A percentile compares a stretch with the other conserved stretches of the same genome.
Conservation (phyloP, 768 basidiomycete species). For the Suillus plorans region DNA sequence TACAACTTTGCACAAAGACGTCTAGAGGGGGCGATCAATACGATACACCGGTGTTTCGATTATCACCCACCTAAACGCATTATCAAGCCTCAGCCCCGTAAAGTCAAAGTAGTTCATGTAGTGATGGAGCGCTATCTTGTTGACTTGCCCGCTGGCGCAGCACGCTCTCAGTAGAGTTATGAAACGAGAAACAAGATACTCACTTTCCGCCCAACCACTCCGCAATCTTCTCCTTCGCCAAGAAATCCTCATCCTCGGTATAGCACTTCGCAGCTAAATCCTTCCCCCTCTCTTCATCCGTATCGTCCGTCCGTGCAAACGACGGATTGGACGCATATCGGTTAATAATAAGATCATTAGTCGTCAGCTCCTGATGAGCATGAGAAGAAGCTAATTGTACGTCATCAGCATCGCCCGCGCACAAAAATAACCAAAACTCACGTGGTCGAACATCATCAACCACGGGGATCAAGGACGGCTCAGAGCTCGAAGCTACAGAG, state of each 20-base stretch:
- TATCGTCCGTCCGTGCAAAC: constrained; percentile 47
- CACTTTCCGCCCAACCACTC: constrained; percentile 94
- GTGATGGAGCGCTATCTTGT: constrained; percentile 68
- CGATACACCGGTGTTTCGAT: not conserved
- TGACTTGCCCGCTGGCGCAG: constrained; percentile 62
- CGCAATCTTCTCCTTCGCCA: constrained; percentile 89
- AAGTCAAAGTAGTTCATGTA: constrained; percentile 95
- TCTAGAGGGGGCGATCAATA: constrained; percentile 36
- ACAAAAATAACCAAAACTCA: constrained; percentile 34
- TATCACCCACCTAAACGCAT: constrained; percentile 75
- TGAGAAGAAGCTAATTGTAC: constrained; percentile 28
- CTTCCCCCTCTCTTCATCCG: constrained; percentile 63
- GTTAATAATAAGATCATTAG: constrained; percentile 47
- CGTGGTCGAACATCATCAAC: constrained; percentile 50
- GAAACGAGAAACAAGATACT: constrained; percentile 38
- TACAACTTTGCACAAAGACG: constrained; percentile 89
- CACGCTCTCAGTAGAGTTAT: constrained; percentile 5
- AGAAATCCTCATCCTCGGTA: constrained; percentile 81
- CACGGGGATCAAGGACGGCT: constrained; percentile 70
- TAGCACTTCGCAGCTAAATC: constrained; percentile 79
- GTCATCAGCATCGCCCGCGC: constrained; percentile 15
- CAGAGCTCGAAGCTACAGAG: constrained; percentile 74
- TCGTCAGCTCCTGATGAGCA: constrained; percentile 53
- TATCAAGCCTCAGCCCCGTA: constrained; percentile 73
- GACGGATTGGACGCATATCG: constrained; percentile 43